phyloP scores from a whole-genome alignment of 345 rosid species.

The Boechera stricta region DNA sequence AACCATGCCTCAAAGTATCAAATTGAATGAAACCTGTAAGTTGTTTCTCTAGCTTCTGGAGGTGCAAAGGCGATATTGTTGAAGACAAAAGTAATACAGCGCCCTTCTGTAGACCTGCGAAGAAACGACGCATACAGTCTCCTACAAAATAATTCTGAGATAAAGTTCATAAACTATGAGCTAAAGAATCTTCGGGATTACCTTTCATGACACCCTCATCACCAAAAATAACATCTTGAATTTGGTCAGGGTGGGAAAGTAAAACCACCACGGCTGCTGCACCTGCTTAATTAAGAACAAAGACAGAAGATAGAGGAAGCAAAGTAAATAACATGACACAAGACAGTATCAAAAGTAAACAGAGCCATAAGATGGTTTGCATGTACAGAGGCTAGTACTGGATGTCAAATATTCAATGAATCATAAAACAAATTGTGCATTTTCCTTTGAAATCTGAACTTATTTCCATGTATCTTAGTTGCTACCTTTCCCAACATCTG shows the following conservation, averaged over 20 bases:
- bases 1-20: conserved; percentile 21
- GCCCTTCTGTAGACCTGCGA: conserved; percentile 64
- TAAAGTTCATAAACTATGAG: not conserved
- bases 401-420: conserved; percentile 5
- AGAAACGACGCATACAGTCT: conserved; percentile 24
- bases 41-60: conserved; percentile 65
- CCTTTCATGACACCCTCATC: conserved; percentile 69
- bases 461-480: conserved; percentile 7
- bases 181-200: conserved; percentile 38
- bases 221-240: conserved; percentile 61
- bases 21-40: conserved; percentile 57
- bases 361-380: conserved; percentile 3
- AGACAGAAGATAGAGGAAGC: conserved; percentile 8
- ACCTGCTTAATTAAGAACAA: conserved; percentile 51
- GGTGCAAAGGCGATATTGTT: conserved; percentile 52
- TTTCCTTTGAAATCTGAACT: not conserved
- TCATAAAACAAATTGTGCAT: not conserved
- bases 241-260: conserved; percentile 69
- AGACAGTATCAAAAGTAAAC: conserved; percentile 15
- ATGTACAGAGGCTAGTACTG: not conserved
- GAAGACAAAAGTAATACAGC: conserved; percentile 65
- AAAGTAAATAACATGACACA: conserved; percentile 19
- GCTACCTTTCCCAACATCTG: conserved; percentile 67
- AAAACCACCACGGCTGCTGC: conserved; percentile 69
- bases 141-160: conserved; percentile 19